Evolutionary conservation across 306 rosid genomes (phyloP).

Genomic region (Sesbania bispinosa): DNA sequence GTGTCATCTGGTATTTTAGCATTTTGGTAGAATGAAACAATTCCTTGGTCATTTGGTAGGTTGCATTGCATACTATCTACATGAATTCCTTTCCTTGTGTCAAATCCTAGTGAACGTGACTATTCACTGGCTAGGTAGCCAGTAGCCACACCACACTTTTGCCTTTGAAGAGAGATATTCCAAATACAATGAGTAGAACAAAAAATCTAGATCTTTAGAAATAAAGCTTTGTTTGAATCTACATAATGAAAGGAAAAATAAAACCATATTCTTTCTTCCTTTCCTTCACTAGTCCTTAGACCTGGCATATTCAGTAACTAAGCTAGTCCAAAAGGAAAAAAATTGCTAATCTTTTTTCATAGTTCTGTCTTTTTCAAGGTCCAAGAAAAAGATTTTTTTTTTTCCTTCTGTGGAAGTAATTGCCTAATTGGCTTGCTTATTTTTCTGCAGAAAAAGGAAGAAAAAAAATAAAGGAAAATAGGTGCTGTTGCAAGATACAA

Average conservation of each 20-base stretch:
- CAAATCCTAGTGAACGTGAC: conserved; percentile 9
- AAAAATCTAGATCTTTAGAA: background rate
- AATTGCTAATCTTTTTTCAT: conserved; percentile 5
- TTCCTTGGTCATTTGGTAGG: background rate
- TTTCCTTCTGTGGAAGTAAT: conserved; percentile 1
- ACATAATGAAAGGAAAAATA: conserved; percentile 20
- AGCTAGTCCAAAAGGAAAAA: background rate
- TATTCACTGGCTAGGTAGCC: background rate
- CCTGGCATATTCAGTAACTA: background rate
- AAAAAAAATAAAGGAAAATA: background rate
- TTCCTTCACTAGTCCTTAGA: conserved; percentile 8
- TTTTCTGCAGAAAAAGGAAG: conserved; percentile 3
- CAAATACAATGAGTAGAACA: background rate
- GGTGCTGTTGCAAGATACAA: conserved; percentile 15
- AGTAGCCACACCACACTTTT: background rate
- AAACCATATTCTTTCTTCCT: conserved; percentile 7
- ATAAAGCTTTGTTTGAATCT: conserved; percentile 21
- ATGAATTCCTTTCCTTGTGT: background rate
- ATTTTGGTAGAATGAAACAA: background rate
- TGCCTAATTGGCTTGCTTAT: conserved; percentile 17
- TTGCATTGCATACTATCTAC: background rate
- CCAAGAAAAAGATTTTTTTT: background rate
- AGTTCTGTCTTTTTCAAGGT: background rate
- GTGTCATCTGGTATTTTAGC: background rate
- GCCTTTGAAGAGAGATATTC: background rate